Evolutionary conservation across 148 eudicot genomes (phyloP).

Genomic region (Cornus controversa): DNA sequence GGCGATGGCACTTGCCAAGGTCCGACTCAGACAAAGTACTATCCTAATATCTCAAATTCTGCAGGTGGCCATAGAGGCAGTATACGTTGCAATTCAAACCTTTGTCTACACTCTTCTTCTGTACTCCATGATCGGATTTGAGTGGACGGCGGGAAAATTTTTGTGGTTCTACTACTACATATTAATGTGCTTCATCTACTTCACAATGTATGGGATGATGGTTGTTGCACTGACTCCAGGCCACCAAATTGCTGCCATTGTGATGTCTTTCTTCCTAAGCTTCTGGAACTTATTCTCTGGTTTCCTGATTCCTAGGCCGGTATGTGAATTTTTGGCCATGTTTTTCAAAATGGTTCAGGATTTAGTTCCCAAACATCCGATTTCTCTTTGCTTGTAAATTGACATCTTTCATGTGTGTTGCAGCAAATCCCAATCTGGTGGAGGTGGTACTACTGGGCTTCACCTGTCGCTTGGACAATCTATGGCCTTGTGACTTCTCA

Average conservation of each 20-base stretch:
- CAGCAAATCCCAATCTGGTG: conserved; percentile 87
- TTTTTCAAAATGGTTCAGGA: no score
- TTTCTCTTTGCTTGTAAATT: not conserved
- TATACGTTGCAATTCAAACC: conserved; percentile 50
- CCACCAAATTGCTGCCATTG: conserved; percentile 50
- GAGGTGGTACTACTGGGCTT: conserved; percentile 84
- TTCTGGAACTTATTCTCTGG: conserved; percentile 82
- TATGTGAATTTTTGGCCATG: conserved; percentile 14
- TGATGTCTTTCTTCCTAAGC: conserved; percentile 58
- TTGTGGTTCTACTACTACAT: conserved; percentile 63
- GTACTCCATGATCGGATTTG: conserved; percentile 73
- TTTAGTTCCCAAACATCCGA: not conserved
- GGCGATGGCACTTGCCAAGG: no score
- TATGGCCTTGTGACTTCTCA: conserved; percentile 72
- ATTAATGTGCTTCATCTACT: conserved; percentile 54
- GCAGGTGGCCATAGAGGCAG: conserved; percentile 62
- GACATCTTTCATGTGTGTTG: conserved; percentile 11
- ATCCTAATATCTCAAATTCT: not conserved
- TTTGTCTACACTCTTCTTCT: conserved; percentile 40
- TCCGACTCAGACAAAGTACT: no score
- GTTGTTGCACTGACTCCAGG: conserved; percentile 66
- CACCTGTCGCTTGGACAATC: conserved; percentile 70
- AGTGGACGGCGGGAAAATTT: conserved; percentile 53
- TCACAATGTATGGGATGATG: conserved; percentile 80
- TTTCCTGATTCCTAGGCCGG: conserved; percentile 62